Percentiles rank a stretch among this genome's conserved stretches.
Conservation (phyloP, 192 early-diverging fungal genomes). For the Umbelopsis vinacea region DNA sequence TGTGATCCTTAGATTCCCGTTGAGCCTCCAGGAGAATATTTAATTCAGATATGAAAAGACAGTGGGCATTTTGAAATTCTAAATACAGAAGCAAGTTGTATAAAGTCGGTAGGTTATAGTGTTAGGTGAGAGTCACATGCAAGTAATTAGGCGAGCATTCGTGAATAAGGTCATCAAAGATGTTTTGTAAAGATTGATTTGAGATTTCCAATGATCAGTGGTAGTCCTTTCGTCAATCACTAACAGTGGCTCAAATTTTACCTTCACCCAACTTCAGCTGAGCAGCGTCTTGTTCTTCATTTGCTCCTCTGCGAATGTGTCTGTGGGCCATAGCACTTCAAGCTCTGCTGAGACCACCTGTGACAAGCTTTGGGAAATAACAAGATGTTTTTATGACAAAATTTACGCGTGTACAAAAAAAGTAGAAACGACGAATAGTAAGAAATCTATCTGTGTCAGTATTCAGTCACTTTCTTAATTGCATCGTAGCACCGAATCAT, state of each 20-base stretch:
- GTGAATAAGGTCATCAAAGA: conserved; percentile 18
- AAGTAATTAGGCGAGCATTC: not conserved
- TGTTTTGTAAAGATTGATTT: not conserved
- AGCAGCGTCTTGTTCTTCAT: conserved; percentile 68
- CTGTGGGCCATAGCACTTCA: conserved; percentile 25
- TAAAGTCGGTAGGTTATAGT: not conserved
- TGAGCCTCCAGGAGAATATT: conserved; percentile 72
- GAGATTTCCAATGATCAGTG: not conserved
- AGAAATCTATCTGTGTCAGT: conserved; percentile 45
- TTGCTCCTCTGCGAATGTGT: conserved; percentile 52
- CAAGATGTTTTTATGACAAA: too few species aligned
- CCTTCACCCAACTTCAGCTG: conserved; percentile 64
- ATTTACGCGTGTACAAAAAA: not conserved
- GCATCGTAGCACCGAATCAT: conserved; percentile 85
- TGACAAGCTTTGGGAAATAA: too few species aligned
- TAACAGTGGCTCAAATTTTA: conserved; percentile 25
- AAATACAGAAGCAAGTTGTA: not conserved
- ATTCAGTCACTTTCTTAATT: conserved; percentile 81
- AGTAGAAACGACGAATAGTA: not conserved
- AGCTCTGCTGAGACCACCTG: too few species aligned
- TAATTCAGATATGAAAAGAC: conserved; percentile 74
- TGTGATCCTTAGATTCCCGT: conserved; percentile 55
- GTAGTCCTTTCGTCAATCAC: conserved; percentile 18
- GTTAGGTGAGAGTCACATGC: too few species aligned
- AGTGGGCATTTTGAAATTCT: conserved; percentile 75